These are phyloP conservation scores for Viola pubescens DNA, from an alignment of 441 rosid genomes.

Conservation along the genomic window DNA sequence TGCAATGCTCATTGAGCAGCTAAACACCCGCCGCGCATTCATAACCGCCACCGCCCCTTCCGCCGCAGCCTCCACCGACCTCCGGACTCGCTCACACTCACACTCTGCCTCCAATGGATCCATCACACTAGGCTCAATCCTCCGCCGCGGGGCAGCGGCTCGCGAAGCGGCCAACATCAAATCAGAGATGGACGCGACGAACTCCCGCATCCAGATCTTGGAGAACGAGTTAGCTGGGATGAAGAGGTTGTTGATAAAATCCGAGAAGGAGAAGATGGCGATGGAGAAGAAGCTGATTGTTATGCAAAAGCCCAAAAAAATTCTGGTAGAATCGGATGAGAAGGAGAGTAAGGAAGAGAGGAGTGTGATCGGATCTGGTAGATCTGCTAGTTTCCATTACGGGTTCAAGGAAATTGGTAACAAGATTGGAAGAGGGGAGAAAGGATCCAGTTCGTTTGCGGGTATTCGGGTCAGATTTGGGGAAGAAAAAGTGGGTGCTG, in stretches of 20 bases:
- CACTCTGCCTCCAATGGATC: slow-evolving; percentile 7
- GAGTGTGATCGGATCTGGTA: slow-evolving; percentile 35
- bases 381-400: slow-evolving; percentile 61
- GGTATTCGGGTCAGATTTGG: slow-evolving; percentile 30
- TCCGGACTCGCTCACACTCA: not conserved
- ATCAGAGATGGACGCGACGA: slow-evolving; percentile 61
- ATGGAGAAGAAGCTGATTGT: slow-evolving; percentile 12
- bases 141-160: slow-evolving; percentile 49
- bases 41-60: slow-evolving; percentile 20
- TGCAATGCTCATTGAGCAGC: slow-evolving; percentile 78
- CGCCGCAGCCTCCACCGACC: not conserved
- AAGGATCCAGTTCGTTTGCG: slow-evolving; percentile 46
- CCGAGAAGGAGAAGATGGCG: slow-evolving; percentile 23
- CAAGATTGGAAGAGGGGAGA: slow-evolving; percentile 41
- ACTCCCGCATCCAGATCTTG: slow-evolving; percentile 51
- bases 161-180: slow-evolving; percentile 52
- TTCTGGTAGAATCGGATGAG: not conserved
- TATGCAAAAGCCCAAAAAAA: too few relatives aligned
- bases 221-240: slow-evolving; percentile 56
- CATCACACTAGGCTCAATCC: slow-evolving; percentile 54
- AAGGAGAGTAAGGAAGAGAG: slow-evolving; percentile 18
- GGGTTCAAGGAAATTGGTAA: slow-evolving; percentile 12
- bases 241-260: slow-evolving; percentile 38
- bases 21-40: slow-evolving; percentile 59
- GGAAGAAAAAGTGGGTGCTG: slow-evolving; percentile 7